Evolutionary conservation across 179 eudicot species (phyloP).

Genomic region (Drosera spatulata): DNA sequence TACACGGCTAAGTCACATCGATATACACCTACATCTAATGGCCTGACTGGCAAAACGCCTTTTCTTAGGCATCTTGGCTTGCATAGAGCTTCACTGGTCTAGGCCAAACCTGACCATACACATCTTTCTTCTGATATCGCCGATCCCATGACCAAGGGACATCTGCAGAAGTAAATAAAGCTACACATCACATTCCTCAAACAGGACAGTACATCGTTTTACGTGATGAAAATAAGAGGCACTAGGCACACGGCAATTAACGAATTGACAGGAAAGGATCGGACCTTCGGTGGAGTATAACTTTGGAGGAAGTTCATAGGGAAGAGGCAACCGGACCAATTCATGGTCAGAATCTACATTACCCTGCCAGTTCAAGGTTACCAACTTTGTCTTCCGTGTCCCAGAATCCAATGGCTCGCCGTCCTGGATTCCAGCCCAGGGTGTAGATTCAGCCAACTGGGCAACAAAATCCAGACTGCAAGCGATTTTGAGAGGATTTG

Average conservation of each 20-base stretch:
- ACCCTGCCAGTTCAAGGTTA: constrained; percentile 47
- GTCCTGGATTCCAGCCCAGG: too few species aligned
- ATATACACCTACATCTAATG: too few species aligned
- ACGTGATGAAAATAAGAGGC: background rate
- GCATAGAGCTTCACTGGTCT: constrained; percentile 28
- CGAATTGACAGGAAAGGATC: background rate
- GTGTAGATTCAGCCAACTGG: background rate
- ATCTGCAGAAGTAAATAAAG: constrained; percentile 28
- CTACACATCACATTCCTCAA: background rate
- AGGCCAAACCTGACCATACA: constrained; percentile 89
- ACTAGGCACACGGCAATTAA: background rate
- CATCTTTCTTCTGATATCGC: constrained; percentile 62
- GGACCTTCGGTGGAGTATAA: constrained; percentile 68
- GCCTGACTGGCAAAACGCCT: background rate
- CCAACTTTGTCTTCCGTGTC: constrained; percentile 48
- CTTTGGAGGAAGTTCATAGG: constrained; percentile 88
- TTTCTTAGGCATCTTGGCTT: constrained; percentile 11
- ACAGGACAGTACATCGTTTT: background rate
- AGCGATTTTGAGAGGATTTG: background rate
- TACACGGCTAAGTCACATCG: too few species aligned
- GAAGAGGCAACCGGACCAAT: constrained; percentile 62
- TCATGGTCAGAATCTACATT: constrained; percentile 25
- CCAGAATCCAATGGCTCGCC: constrained; percentile 5
- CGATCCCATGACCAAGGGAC: constrained; percentile 98
- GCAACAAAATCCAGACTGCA: background rate